These are phyloP conservation scores for Penicillium sp. DNA, from an alignment of 2,329 filamentous ascomycete species.

Conservation along the genomic window DNA sequence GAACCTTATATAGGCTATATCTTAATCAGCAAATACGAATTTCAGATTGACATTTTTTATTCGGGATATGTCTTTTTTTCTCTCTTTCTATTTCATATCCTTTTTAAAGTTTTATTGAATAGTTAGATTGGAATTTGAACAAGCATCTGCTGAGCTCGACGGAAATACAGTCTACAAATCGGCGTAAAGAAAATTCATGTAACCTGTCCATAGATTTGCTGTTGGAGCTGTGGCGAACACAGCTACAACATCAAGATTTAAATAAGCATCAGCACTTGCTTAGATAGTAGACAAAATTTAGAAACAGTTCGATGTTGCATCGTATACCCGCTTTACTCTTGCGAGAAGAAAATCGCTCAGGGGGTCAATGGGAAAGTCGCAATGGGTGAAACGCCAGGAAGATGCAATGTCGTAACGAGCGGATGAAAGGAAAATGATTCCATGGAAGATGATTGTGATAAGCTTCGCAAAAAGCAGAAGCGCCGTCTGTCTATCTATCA, in stretches of 20 bases:
- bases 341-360: slow-evolving; percentile 4
- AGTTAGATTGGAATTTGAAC: too few species aligned
- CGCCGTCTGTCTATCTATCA: neutral
- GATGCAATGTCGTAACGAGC: slow-evolving; percentile 17
- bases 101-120: too few species aligned
- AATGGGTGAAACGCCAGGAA: slow-evolving; percentile 14
- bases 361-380: neutral
- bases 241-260: neutral
- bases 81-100: too few species aligned
- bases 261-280: neutral
- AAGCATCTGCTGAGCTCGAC: too few species aligned
- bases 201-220: too few species aligned
- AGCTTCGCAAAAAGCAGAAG: neutral
- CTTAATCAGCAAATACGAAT: neutral
- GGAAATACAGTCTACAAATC: neutral
- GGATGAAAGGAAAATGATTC: neutral
- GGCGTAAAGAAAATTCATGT: neutral
- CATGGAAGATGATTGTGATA: neutral
- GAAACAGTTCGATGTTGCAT: neutral
- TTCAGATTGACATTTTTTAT: slow-evolving; percentile 1
- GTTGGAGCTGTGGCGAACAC: neutral
- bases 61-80: neutral
- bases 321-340: neutral
- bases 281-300: neutral
- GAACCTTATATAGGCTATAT: neutral